These are phyloP conservation scores for Vigna mungo DNA, from an alignment of 306 rosid species.

Conservation along the genomic window DNA sequence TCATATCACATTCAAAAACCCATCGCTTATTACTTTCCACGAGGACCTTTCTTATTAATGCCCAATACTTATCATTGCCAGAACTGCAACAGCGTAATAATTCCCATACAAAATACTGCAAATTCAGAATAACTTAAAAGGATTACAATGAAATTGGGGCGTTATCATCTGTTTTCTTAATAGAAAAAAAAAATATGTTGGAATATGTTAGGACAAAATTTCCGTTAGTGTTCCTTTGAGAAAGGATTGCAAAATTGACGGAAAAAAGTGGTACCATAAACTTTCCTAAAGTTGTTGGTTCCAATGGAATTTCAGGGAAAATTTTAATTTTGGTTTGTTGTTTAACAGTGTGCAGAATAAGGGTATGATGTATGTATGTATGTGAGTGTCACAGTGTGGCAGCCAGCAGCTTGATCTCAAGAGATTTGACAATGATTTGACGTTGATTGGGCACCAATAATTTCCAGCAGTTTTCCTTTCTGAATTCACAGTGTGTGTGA, in stretches of 20 bases:
- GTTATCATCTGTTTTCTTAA: not conserved
- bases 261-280: not conserved
- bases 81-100: not conserved
- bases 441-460: slow-evolving; percentile 62
- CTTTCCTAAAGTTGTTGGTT: slow-evolving; percentile 2
- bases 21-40: not conserved
- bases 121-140: not conserved
- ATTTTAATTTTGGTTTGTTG: slow-evolving; percentile 11
- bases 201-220: not conserved
- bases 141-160: not conserved
- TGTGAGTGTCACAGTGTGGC: not conserved
- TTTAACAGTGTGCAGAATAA: not conserved
- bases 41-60: not conserved
- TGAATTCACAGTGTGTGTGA: slow-evolving; percentile 57
- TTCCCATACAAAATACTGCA: not conserved
- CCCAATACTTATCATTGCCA: not conserved
- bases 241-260: slow-evolving; percentile 32
- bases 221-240: not conserved
- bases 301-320: slow-evolving; percentile 30
- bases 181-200: not conserved
- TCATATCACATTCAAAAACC: not conserved
- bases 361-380: slow-evolving; percentile 12
- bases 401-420: slow-evolving; percentile 22
- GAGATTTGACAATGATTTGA: slow-evolving; percentile 67
- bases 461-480: slow-evolving; percentile 47